These are phyloP conservation scores for Camelina laxa DNA, from an alignment of 345 rosid species.

Conservation along the genomic window DNA sequence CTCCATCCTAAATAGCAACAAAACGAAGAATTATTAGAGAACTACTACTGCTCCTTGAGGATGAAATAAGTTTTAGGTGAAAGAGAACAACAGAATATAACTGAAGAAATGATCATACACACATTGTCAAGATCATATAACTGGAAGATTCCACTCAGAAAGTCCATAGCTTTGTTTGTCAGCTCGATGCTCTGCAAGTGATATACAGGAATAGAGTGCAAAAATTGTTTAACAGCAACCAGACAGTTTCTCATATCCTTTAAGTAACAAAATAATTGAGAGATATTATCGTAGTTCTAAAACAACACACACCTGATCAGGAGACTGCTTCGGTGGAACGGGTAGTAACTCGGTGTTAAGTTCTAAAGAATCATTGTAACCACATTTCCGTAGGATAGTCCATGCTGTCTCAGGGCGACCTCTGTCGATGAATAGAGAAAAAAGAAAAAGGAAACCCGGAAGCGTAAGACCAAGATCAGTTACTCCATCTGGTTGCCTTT, in stretches of 20 bases:
- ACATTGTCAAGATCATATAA: constrained; percentile 75
- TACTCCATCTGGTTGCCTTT: constrained; percentile 78
- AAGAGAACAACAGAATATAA: neutral
- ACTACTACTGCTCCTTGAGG: constrained; percentile 24
- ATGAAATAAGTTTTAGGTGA: constrained; percentile 9
- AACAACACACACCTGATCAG: constrained; percentile 66
- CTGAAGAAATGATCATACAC: constrained; percentile 41
- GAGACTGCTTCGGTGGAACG: constrained; percentile 61
- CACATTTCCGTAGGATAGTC: constrained; percentile 83
- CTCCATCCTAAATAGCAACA: constrained; percentile 66
- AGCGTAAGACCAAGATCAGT: constrained; percentile 80
- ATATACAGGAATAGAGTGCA: constrained; percentile 7
- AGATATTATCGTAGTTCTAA: constrained; percentile 3
- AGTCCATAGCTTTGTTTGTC: constrained; percentile 62
- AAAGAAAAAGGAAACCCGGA: constrained; percentile 73
- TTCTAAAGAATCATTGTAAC: constrained; percentile 69
- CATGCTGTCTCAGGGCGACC: constrained; percentile 85
- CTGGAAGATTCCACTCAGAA: constrained; percentile 66
- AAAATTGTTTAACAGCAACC: neutral
- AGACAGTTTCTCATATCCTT: constrained; percentile 16
- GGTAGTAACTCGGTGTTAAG: constrained; percentile 67
- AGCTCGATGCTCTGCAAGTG: constrained; percentile 74
- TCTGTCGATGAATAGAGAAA: constrained; percentile 79
- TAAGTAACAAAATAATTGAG: constrained; percentile 15
- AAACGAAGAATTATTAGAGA: constrained; percentile 36